These are phyloP conservation scores for Closterium sp. DNA, from an alignment of 139 green algal species.

Conservation along the genomic window DNA sequence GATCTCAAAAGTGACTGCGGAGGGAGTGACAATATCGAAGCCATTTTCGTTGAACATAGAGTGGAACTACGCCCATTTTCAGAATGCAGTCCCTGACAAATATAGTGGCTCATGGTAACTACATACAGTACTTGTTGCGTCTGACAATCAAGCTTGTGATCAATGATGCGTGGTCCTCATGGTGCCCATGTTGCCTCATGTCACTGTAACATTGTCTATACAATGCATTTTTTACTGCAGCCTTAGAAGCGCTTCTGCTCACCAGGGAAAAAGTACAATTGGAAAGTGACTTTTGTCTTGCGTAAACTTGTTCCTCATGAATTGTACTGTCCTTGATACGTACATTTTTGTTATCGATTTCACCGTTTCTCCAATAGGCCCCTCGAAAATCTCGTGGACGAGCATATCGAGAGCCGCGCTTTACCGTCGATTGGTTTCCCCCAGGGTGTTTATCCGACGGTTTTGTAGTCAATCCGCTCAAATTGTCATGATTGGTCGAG, in stretches of 20 bases:
- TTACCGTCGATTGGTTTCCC: not conserved
- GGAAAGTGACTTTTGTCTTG: no score
- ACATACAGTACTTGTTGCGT: not conserved
- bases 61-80: constrained; percentile 80
- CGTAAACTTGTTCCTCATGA: no score
- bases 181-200: no score
- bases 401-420: no score
- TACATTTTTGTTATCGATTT: no score
- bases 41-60: constrained; percentile 85
- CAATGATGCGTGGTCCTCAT: not conserved
- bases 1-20: constrained; percentile 74
- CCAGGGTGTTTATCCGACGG: not conserved
- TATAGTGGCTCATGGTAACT: not conserved
- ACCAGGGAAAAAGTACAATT: no score
- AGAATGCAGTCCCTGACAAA: not conserved
- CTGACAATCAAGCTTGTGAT: not conserved
- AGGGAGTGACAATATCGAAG: constrained; percentile 76
- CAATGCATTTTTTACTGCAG: no score
- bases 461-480: not conserved
- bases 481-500: not conserved
- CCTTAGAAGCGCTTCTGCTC: no score
- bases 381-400: no score
- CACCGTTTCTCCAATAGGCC: no score
- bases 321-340: no score
- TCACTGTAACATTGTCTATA: no score